Conservation (phyloP, 2,329 filamentous ascomycete genomes). For the Fusarium siculi region DNA sequence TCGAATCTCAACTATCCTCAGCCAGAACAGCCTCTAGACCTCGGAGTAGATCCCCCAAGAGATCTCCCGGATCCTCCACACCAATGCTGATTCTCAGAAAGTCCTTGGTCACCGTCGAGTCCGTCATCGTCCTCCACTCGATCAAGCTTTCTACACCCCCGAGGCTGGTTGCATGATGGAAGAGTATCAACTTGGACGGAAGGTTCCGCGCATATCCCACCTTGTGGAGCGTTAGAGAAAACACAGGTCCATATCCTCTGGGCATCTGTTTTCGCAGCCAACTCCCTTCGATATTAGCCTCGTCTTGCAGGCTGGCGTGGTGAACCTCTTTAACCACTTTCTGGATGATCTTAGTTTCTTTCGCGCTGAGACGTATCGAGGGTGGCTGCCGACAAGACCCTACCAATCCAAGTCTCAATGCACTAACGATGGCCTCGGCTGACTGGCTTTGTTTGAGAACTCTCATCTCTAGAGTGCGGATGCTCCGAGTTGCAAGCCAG, state of each 20-base stretch:
- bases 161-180: conserved; percentile 93
- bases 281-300: conserved; percentile 62
- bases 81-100: conserved; percentile 86
- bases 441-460: conserved; percentile 80
- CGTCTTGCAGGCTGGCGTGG: conserved; percentile 83
- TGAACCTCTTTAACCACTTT: conserved; percentile 68
- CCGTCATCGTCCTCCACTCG: conserved; percentile 94
- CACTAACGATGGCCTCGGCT: conserved; percentile 70
- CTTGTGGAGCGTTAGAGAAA: conserved; percentile 74
- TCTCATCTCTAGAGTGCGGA: conserved; percentile 86
- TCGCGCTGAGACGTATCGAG: conserved; percentile 49
- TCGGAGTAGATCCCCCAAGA: conserved; percentile 77
- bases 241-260: conserved; percentile 87
- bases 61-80: conserved; percentile 85
- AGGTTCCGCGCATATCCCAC: conserved; percentile 71
- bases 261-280: conserved; percentile 94
- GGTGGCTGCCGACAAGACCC: neutral
- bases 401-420: conserved; percentile 67
- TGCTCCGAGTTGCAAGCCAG: conserved; percentile 88
- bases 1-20: neutral
- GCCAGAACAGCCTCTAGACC: conserved; percentile 61
- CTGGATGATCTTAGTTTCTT: conserved; percentile 53
- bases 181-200: conserved; percentile 81
- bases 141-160: conserved; percentile 95
- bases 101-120: conserved; percentile 74